These are phyloP conservation scores for Hyphopichia buzzinii DNA, from an alignment of 1,139 yeast species.

Conservation along the genomic window DNA sequence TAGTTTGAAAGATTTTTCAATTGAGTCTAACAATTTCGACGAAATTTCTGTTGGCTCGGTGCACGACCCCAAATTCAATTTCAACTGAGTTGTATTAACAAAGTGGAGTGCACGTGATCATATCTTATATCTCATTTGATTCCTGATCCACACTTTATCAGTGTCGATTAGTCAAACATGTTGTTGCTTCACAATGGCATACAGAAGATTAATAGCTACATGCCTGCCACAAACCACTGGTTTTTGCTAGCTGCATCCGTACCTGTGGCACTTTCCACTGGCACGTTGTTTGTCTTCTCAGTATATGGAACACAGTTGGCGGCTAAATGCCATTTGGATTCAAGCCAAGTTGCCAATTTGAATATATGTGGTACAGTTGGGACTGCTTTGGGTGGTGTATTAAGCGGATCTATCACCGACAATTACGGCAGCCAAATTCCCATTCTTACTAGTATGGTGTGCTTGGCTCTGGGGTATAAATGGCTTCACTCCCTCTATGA, in stretches of 20 bases:
- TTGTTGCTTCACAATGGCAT: slow-evolving; percentile 15
- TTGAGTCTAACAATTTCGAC: background rate
- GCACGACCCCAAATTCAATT: background rate
- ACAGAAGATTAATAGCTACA: slow-evolving; percentile 17
- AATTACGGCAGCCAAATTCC: slow-evolving; percentile 35
- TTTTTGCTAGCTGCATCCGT: slow-evolving; percentile 22
- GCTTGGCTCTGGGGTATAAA: slow-evolving; percentile 25
- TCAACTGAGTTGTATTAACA: too few relatives aligned
- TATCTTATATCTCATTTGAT: too few relatives aligned
- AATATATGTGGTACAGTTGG: slow-evolving; percentile 32
- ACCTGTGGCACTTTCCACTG: slow-evolving; percentile 33
- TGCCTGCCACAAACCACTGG: slow-evolving; percentile 31
- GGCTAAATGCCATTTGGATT: slow-evolving; percentile 25
- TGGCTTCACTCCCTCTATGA: slow-evolving; percentile 23
- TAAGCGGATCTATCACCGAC: slow-evolving; percentile 33
- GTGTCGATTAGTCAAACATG: slow-evolving; percentile 6
- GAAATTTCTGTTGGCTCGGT: background rate
- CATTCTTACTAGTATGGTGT: slow-evolving; percentile 24
- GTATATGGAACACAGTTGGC: slow-evolving; percentile 34
- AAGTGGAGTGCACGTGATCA: too few relatives aligned
- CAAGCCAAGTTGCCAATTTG: slow-evolving; percentile 28
- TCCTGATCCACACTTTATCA: background rate
- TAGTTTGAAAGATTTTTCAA: slow-evolving; percentile 2
- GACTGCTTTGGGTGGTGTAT: slow-evolving; percentile 30
- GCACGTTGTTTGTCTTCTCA: slow-evolving; percentile 34